These are phyloP conservation scores for Salix purpurea DNA, from an alignment of 345 rosid species.

Conservation along the genomic window DNA sequence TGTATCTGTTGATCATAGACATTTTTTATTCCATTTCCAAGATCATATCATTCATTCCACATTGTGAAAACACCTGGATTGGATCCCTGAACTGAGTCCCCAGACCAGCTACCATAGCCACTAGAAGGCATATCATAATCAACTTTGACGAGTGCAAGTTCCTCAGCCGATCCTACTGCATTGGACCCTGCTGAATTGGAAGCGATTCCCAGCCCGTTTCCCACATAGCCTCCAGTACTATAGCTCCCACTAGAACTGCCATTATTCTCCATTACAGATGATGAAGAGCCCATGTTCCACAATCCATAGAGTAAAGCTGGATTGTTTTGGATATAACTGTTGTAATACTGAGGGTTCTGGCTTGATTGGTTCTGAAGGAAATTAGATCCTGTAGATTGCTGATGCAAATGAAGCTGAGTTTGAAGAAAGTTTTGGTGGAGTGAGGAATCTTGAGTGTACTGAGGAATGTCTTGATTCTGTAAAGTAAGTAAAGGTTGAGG, in stretches of 20 bases:
- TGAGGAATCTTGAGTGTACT: constrained; percentile 51
- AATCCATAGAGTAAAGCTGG: constrained; percentile 68
- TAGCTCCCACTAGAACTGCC: constrained; percentile 45
- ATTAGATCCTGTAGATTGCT: constrained; percentile 39
- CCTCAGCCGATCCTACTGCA: constrained; percentile 46
- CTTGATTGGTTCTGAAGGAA: constrained; percentile 33
- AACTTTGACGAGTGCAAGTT: constrained; percentile 62
- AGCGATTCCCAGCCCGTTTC: constrained; percentile 53
- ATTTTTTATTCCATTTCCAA: background rate
- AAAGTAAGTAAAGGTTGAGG: constrained; percentile 61
- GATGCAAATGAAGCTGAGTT: constrained; percentile 76
- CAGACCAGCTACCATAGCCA: constrained; percentile 66
- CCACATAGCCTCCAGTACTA: constrained; percentile 44
- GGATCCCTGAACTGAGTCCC: constrained; percentile 66
- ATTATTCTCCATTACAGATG: constrained; percentile 36
- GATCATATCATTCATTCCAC: constrained; percentile 66
- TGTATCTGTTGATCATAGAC: background rate
- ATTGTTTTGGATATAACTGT: constrained; percentile 60
- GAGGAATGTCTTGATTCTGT: constrained; percentile 70
- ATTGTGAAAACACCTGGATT: constrained; percentile 73
- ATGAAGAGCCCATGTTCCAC: constrained; percentile 42
- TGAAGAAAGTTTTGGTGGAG: constrained; percentile 65
- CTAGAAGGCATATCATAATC: constrained; percentile 78
- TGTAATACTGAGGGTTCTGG: constrained; percentile 59
- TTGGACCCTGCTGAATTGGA: constrained; percentile 42